Evolutionary conservation across 176 grass and related monocot species (phyloP).

Genomic region (Musa beccarii): DNA sequence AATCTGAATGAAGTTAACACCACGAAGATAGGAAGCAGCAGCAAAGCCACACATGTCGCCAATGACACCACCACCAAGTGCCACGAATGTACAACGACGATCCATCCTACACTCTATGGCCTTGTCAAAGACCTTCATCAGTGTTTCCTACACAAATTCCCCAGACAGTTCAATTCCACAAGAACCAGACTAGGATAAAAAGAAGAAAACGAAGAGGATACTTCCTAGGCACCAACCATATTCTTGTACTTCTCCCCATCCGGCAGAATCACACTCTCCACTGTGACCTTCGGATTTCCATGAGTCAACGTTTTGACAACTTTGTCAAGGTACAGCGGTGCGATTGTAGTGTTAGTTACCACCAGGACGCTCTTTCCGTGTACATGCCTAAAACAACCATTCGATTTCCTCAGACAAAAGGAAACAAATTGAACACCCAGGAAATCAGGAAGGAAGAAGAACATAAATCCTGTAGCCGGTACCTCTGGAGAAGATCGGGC

Average conservation of each 20-base stretch:
- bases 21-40: slow-evolving; percentile 65
- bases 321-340: slow-evolving; percentile 80
- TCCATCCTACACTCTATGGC: slow-evolving; percentile 59
- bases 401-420: background rate
- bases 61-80: slow-evolving; percentile 82
- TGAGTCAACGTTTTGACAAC: slow-evolving; percentile 72
- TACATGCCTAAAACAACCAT: slow-evolving; percentile 52
- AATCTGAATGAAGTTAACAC: slow-evolving; percentile 99
- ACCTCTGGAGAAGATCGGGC: slow-evolving; percentile 85
- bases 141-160: slow-evolving; percentile 41
- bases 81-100: slow-evolving; percentile 72
- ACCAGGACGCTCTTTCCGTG: slow-evolving; percentile 87
- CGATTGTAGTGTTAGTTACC: slow-evolving; percentile 85
- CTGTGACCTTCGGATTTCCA: slow-evolving; percentile 50
- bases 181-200: background rate
- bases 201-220: background rate
- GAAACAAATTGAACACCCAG: background rate
- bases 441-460: background rate
- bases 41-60: slow-evolving; percentile 95
- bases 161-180: background rate
- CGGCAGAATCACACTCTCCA: slow-evolving; percentile 84
- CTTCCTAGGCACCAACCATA: slow-evolving; percentile 39
- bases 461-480: background rate
- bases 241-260: slow-evolving; percentile 90
- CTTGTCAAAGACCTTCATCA: slow-evolving; percentile 95